A percentile compares a stretch with the other conserved stretches of the same genome.
Conservation (phyloP, 2,329 filamentous ascomycete genomes). For the Aotearoamyces nothofagi region DNA sequence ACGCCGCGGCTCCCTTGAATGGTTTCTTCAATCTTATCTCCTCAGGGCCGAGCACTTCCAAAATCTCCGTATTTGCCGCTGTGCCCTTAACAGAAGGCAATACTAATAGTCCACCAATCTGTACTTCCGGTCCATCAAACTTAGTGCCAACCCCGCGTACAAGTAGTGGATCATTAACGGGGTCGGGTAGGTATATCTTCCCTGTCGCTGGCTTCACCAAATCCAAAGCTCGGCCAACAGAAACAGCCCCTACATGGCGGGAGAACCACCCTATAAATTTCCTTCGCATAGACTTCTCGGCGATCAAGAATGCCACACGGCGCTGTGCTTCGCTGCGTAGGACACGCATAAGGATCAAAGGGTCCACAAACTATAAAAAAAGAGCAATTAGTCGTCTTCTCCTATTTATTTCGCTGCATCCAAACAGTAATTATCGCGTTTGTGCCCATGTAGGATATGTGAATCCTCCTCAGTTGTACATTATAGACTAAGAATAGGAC, state of each 20-base stretch:
- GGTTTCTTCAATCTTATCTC: constrained; percentile 78
- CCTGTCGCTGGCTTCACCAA: constrained; percentile 66
- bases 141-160: constrained; percentile 68
- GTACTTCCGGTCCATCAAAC: constrained; percentile 58
- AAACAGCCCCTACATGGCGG: constrained; percentile 71
- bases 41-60: constrained; percentile 63
- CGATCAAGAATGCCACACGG: constrained; percentile 83
- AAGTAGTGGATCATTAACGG: constrained; percentile 68
- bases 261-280: constrained; percentile 80
- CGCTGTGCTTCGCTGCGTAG: constrained; percentile 76
- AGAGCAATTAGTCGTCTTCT: neutral
- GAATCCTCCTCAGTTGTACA: neutral
- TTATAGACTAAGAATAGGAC: constrained; percentile 12
- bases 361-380: constrained; percentile 69
- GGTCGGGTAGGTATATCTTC: constrained; percentile 77
- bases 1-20: constrained; percentile 61
- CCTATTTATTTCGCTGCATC: neutral
- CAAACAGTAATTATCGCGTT: too few relatives aligned
- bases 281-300: constrained; percentile 86
- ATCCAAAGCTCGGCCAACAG: constrained; percentile 88
- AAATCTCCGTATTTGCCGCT: constrained; percentile 69
- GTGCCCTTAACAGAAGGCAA: constrained; percentile 69
- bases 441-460: too few relatives aligned
- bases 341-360: constrained; percentile 81
- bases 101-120: constrained; percentile 72